A percentile compares a stretch with the other conserved stretches of the same genome.
Conservation (phyloP, 1,284 basidiomycete genomes). For the Filobasidium uniguttulatum region DNA sequence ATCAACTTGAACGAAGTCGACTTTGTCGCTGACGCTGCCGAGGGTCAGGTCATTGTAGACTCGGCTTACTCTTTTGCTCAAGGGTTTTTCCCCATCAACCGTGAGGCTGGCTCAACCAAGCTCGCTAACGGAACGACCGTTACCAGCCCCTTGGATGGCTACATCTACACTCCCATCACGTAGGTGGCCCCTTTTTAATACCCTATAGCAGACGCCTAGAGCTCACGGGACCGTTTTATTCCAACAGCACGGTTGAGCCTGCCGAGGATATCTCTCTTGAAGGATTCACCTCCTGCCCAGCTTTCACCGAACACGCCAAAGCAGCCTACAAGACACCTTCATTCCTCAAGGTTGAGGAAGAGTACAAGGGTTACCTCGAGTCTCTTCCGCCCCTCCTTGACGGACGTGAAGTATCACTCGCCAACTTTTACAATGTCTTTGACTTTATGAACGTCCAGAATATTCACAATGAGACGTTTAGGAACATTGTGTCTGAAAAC, state of each 20-base stretch:
- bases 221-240: background rate
- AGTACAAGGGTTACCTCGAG: constrained; percentile 52
- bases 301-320: constrained; percentile 11
- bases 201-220: background rate
- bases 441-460: constrained; percentile 61
- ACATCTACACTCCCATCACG: constrained; percentile 58
- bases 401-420: constrained; percentile 33
- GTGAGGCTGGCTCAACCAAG: constrained; percentile 45
- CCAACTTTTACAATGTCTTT: constrained; percentile 44
- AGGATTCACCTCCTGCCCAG: constrained; percentile 68
- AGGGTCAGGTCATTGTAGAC: constrained; percentile 71
- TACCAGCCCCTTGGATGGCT: constrained; percentile 62
- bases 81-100: constrained; percentile 19
- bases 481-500: constrained; percentile 52
- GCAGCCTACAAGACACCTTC: constrained; percentile 16
- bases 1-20: constrained; percentile 57
- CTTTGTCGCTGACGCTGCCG: constrained; percentile 60
- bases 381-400: constrained; percentile 53
- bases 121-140: constrained; percentile 65
- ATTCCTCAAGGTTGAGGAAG: constrained; percentile 49
- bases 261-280: constrained; percentile 68
- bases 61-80: constrained; percentile 47
- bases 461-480: constrained; percentile 63
- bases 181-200: background rate
- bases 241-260: constrained; percentile 54